Evolutionary conservation across 805 yeast genomes (phyloP).

Genomic region (Myxozyma vanderwaltii): DNA sequence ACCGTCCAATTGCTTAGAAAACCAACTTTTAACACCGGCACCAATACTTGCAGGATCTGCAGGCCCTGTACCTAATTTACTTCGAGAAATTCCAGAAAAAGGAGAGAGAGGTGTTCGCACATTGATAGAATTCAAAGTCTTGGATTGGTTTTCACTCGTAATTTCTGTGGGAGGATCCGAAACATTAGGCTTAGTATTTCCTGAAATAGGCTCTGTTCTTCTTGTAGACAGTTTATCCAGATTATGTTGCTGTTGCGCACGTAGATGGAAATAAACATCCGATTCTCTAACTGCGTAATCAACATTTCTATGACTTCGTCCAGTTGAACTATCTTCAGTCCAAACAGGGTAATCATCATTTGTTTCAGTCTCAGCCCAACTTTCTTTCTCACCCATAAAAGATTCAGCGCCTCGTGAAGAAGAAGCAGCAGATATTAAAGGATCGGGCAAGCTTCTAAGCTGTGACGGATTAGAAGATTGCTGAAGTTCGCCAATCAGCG

Average conservation of each 20-base stretch:
- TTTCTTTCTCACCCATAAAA: background rate
- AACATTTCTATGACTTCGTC: conserved; percentile 30
- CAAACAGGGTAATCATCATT: conserved; percentile 11
- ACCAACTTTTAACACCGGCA: conserved; percentile 36
- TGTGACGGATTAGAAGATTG: background rate
- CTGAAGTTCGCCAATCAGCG: background rate
- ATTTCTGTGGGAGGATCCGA: background rate
- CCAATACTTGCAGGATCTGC: conserved; percentile 37
- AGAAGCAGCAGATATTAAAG: background rate
- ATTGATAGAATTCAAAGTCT: background rate
- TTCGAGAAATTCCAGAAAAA: conserved; percentile 21
- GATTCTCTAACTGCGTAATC: conserved; percentile 66
- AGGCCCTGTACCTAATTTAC: conserved; percentile 37
- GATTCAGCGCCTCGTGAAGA: background rate
- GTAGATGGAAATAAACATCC: conserved; percentile 47
- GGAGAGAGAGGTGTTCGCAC: conserved; percentile 34
- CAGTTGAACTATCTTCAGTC: conserved; percentile 1
- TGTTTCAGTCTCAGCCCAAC: conserved; percentile 3
- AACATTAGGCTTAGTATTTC: background rate
- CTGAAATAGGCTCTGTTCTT: background rate
- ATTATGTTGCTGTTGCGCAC: background rate
- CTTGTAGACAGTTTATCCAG: background rate
- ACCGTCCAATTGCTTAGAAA: conserved; percentile 22
- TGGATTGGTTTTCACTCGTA: background rate
- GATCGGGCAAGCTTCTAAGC: background rate